These are phyloP conservation scores for Sporobolomyces pararoseus DNA, from an alignment of 768 basidiomycete species.

Conservation along the genomic window DNA sequence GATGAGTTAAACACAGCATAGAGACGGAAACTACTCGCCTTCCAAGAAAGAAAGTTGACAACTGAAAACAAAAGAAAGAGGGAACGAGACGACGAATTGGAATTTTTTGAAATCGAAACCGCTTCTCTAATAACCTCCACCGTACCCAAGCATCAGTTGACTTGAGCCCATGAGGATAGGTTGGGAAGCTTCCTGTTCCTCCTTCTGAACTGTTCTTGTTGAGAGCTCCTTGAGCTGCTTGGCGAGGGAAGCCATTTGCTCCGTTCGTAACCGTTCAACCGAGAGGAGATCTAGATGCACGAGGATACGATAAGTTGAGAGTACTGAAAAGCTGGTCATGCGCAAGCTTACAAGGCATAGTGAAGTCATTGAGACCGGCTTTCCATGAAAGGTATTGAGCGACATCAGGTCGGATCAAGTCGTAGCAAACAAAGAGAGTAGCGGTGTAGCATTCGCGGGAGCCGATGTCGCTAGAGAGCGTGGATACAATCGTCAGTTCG, in stretches of 20 bases:
- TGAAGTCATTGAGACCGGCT: constrained; percentile 91
- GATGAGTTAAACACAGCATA: constrained; percentile 20
- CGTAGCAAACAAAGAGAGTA: constrained; percentile 85
- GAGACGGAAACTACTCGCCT: constrained; percentile 11
- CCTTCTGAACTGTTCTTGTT: constrained; percentile 81
- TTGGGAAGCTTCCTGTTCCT: constrained; percentile 77
- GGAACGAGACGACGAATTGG: too few species aligned
- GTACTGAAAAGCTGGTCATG: constrained; percentile 43
- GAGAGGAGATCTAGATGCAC: constrained; percentile 24
- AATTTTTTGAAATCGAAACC: too few species aligned
- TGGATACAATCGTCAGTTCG: background rate
- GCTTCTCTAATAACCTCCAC: constrained; percentile 13
- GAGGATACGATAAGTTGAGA: background rate
- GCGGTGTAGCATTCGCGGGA: constrained; percentile 95
- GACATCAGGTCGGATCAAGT: constrained; percentile 84
- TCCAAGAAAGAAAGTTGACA: constrained; percentile 1
- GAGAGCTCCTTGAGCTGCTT: constrained; percentile 83
- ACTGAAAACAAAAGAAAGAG: background rate
- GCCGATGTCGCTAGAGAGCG: constrained; percentile 64
- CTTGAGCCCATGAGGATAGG: constrained; percentile 54
- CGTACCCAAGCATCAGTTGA: constrained; percentile 28
- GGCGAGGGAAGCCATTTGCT: constrained; percentile 70
- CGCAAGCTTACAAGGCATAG: constrained; percentile 82
- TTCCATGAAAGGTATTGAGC: constrained; percentile 96
- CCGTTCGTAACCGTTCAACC: constrained; percentile 24